phyloP scores from a whole-genome alignment of 1,284 basidiomycete species.

The Cryptococcus maquisensis region DNA sequence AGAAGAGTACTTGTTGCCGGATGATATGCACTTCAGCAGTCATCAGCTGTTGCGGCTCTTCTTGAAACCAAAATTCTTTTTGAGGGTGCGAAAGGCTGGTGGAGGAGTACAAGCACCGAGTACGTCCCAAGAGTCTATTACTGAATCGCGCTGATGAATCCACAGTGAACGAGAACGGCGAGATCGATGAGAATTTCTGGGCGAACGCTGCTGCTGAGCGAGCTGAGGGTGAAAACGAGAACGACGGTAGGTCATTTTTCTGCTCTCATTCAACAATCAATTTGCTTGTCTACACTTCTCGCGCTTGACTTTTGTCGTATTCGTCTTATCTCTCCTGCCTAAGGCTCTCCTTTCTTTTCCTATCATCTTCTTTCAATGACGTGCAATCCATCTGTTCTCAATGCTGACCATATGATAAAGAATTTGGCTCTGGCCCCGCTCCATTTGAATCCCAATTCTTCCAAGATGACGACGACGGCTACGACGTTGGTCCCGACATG shows the following conservation, averaged over 20 bases:
- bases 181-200: conserved; percentile 94
- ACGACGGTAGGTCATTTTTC: no score
- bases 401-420: conserved; percentile 11
- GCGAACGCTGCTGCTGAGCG: conserved; percentile 81
- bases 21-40: conserved; percentile 96
- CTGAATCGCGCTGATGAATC: no score
- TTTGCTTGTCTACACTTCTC: no score
- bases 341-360: no score
- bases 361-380: no score
- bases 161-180: conserved; percentile 58
- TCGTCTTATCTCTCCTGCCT: no score
- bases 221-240: conserved; percentile 55
- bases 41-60: conserved; percentile 85
- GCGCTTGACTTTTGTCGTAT: no score
- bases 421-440: conserved; percentile 54
- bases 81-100: no score
- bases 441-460: conserved; percentile 97
- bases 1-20: conserved; percentile 78
- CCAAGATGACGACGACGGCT: conserved; percentile 83
- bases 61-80: conserved; percentile 86
- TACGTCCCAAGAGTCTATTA: no score
- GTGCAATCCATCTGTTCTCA: no score
- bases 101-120: no score
- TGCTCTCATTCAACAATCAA: no score
- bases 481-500: conserved; percentile 25